These are phyloP conservation scores for Colletotrichum gigasporum DNA, from an alignment of 2,329 filamentous ascomycete genomes.

Conservation along the genomic window DNA sequence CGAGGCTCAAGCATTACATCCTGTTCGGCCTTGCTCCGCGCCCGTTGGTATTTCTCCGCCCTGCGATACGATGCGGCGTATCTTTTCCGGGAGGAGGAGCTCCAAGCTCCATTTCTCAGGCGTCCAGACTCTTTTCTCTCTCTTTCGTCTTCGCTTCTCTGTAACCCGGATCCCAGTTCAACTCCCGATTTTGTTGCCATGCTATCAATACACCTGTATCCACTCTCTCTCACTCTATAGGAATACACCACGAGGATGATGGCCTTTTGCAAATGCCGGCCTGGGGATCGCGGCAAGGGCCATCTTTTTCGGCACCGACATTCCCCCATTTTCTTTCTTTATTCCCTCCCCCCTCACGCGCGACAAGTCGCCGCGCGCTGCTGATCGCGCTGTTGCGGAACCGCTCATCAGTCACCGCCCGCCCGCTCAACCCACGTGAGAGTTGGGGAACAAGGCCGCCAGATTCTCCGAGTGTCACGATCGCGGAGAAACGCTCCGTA, in stretches of 20 bases:
- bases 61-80: background rate
- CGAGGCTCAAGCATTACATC: background rate
- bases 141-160: no score
- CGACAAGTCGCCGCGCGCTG: background rate
- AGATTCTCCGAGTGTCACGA: background rate
- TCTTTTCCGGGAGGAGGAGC: background rate
- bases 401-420: background rate
- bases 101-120: background rate
- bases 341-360: background rate
- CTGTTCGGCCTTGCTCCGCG: background rate
- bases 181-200: background rate
- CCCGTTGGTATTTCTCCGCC: conserved; percentile 4
- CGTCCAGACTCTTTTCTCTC: conserved; percentile 10
- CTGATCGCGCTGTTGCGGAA: background rate
- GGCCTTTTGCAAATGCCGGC: background rate
- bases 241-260: background rate
- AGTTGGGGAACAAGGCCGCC: background rate
- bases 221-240: background rate
- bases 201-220: conserved; percentile 5
- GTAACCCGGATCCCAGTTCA: background rate
- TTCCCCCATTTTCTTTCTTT: background rate
- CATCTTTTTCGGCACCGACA: background rate
- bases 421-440: background rate
- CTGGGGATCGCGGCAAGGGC: background rate
- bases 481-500: conserved; percentile 1